Percentiles rank a stretch among this genome's conserved stretches.
Conservation (phyloP, 2,329 filamentous ascomycete genomes). For the Trichoderma sp. region DNA sequence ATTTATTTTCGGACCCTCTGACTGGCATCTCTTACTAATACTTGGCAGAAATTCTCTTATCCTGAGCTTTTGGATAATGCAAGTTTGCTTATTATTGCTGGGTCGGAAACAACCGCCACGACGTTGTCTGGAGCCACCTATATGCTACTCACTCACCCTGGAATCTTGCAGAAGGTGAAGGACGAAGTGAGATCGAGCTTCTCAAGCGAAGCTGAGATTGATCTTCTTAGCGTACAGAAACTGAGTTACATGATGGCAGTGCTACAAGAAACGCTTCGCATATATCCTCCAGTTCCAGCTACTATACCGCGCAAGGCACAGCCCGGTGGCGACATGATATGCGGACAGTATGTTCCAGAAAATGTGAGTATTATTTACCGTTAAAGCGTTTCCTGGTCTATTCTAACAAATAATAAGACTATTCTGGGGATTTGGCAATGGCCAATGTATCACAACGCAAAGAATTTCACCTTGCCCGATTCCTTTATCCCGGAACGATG, state of each 20-base stretch:
- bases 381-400: not conserved
- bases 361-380: slow-evolving; percentile 30
- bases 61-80: not conserved
- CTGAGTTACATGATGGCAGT: slow-evolving; percentile 50
- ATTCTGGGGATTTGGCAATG: slow-evolving; percentile 40
- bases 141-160: slow-evolving; percentile 36
- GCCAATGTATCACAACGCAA: slow-evolving; percentile 37
- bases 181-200: slow-evolving; percentile 36
- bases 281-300: slow-evolving; percentile 47
- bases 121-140: slow-evolving; percentile 33
- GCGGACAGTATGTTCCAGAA: slow-evolving; percentile 37
- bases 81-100: slow-evolving; percentile 32
- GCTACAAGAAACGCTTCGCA: slow-evolving; percentile 52
- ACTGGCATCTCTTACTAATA: not conserved
- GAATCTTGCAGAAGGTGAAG: slow-evolving; percentile 35
- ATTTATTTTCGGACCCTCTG: too few species aligned
- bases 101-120: slow-evolving; percentile 40
- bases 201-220: slow-evolving; percentile 26
- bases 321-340: slow-evolving; percentile 34
- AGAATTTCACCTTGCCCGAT: slow-evolving; percentile 38
- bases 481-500: slow-evolving; percentile 45
- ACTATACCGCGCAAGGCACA: slow-evolving; percentile 40
- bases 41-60: not conserved
- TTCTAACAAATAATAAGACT: slow-evolving; percentile 21
- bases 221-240: slow-evolving; percentile 19